Percentiles rank a stretch among this genome's conserved stretches.
phyloP scores from a whole-genome alignment of 805 yeast species.

The Vanderwaltozyma yarrowii region DNA sequence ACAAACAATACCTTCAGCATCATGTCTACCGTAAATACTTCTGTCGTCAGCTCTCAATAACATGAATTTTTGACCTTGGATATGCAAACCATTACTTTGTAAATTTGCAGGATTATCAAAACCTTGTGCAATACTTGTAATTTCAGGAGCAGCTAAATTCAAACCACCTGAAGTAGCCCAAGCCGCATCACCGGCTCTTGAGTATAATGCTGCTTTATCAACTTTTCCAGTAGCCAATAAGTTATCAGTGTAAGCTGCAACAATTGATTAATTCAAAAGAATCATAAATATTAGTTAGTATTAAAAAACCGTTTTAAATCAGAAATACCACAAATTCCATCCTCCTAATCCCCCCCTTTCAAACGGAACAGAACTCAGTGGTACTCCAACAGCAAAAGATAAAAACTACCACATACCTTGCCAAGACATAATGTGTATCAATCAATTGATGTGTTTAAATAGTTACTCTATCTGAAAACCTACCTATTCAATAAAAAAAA shows the following conservation, averaged over 20 bases:
- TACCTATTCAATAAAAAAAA: too few relatives aligned
- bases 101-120: conserved; percentile 68
- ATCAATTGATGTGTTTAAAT: too few relatives aligned
- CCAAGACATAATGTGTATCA: conserved; percentile 32
- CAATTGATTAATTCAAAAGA: too few relatives aligned
- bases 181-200: conserved; percentile 85
- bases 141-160: conserved; percentile 56
- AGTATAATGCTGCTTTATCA: conserved; percentile 86
- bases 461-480: too few relatives aligned
- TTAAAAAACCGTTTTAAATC: too few relatives aligned
- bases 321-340: too few relatives aligned
- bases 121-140: conserved; percentile 63
- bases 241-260: conserved; percentile 86
- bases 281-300: background rate
- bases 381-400: background rate
- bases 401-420: conserved; percentile 31
- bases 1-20: conserved; percentile 76
- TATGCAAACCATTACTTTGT: conserved; percentile 79
- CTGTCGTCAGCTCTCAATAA: conserved; percentile 82
- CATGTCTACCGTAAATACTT: conserved; percentile 87
- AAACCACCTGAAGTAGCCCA: conserved; percentile 84
- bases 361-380: too few relatives aligned
- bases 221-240: conserved; percentile 77
- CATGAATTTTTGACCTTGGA: conserved; percentile 78
- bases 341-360: too few relatives aligned